These are phyloP conservation scores for Sicyos edulis DNA, from an alignment of 306 rosid species.

Conservation along the genomic window DNA sequence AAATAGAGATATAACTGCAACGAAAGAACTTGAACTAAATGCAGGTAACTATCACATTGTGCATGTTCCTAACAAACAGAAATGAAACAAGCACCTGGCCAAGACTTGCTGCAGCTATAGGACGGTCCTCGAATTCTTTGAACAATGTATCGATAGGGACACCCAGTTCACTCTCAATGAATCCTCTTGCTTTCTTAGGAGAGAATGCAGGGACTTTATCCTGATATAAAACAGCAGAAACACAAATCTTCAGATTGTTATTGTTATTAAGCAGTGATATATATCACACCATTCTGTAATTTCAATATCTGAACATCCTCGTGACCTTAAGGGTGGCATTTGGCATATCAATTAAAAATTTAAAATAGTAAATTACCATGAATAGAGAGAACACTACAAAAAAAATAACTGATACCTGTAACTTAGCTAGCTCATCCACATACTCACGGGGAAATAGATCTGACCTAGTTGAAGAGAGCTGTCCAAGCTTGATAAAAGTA, in stretches of 20 bases:
- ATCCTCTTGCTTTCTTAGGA: slow-evolving; percentile 60
- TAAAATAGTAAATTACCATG: not conserved
- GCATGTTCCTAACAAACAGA: not conserved
- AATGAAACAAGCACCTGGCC: slow-evolving; percentile 62
- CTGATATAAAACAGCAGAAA: slow-evolving; percentile 36
- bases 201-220: slow-evolving; percentile 93
- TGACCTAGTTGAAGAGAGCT: slow-evolving; percentile 84
- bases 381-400: too few species aligned
- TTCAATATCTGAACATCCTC: slow-evolving; percentile 7
- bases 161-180: slow-evolving; percentile 76
- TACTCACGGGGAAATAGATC: slow-evolving; percentile 83
- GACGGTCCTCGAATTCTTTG: slow-evolving; percentile 77
- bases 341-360: not conserved
- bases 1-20: not conserved
- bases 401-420: slow-evolving; percentile 14
- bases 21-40: not conserved
- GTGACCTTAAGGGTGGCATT: not conserved
- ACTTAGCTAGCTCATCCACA: slow-evolving; percentile 85
- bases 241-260: slow-evolving; percentile 4
- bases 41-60: slow-evolving; percentile 1
- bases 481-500: slow-evolving; percentile 89
- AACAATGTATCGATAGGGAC: slow-evolving; percentile 51
- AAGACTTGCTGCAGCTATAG: slow-evolving; percentile 95
- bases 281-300: not conserved
- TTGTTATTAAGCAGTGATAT: slow-evolving; percentile 1